Evolutionary conservation across 2,329 filamentous ascomycete genomes (phyloP).

Genomic region (Shiraia sp.): DNA sequence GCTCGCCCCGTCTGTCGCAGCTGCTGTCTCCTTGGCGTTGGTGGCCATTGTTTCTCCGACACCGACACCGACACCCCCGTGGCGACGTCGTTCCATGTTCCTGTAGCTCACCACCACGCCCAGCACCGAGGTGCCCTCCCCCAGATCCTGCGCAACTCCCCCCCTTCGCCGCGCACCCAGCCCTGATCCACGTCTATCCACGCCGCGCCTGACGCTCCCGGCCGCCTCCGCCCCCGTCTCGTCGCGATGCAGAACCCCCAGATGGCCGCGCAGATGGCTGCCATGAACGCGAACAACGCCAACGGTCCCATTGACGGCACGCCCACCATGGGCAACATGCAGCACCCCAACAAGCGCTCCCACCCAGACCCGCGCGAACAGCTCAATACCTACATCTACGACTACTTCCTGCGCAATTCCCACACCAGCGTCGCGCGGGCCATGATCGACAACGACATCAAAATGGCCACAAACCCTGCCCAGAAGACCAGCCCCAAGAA

Average conservation of each 20-base stretch:
- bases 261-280: conserved; percentile 67
- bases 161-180: conserved; percentile 16
- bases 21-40: conserved; percentile 16
- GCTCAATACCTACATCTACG: conserved; percentile 87
- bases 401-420: conserved; percentile 84
- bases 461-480: conserved; percentile 64
- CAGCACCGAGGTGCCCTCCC: conserved; percentile 34
- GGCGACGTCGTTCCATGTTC: conserved; percentile 38
- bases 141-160: conserved; percentile 15
- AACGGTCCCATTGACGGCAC: conserved; percentile 66
- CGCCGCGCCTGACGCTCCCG: conserved; percentile 24
- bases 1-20: conserved; percentile 2
- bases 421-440: conserved; percentile 83
- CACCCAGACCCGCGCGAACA: conserved; percentile 52
- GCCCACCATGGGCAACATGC: conserved; percentile 68
- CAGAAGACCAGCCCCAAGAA: conserved; percentile 65
- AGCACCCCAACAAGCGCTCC: conserved; percentile 36
- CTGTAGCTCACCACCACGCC: conserved; percentile 22
- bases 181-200: conserved; percentile 15
- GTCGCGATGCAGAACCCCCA: conserved; percentile 50
- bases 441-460: conserved; percentile 50
- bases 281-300: conserved; percentile 65
- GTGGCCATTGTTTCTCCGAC: conserved; percentile 19
- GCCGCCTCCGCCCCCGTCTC: conserved; percentile 9
- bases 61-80: conserved; percentile 13